Percentiles rank a stretch among this genome's conserved stretches.
Conservation (phyloP, 2,329 filamentous ascomycete species). For the Fusarium pseudocircinatum region DNA sequence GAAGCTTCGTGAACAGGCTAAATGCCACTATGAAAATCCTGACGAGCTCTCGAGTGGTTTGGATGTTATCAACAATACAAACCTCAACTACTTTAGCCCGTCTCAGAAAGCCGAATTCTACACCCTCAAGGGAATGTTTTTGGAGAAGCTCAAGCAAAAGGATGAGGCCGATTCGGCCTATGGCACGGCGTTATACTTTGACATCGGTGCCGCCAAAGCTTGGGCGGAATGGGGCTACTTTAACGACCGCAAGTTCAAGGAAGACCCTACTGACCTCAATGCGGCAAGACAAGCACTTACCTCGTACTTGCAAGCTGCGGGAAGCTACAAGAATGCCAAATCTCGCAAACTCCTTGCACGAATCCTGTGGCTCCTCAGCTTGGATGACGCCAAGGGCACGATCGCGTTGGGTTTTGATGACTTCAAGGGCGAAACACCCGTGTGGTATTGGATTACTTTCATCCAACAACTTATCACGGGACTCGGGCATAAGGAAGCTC, state of each 20-base stretch:
- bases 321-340: slow-evolving; percentile 97
- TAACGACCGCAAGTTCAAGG: slow-evolving; percentile 96
- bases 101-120: slow-evolving; percentile 99
- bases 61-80: slow-evolving; percentile 99
- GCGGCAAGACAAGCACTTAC: slow-evolving; percentile 91
- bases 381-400: slow-evolving; percentile 87
- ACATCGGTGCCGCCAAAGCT: slow-evolving; percentile 93
- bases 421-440: slow-evolving; percentile 96
- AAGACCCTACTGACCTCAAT: slow-evolving; percentile 82
- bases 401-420: slow-evolving; percentile 90
- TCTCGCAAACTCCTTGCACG: slow-evolving; percentile 92
- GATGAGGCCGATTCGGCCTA: slow-evolving; percentile 94
- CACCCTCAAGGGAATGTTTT: slow-evolving; percentile 98
- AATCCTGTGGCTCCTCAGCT: slow-evolving; percentile 93
- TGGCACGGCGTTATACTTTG: slow-evolving; percentile 93
- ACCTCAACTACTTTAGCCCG: slow-evolving; percentile 96
- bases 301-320: slow-evolving; percentile 94
- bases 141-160: slow-evolving; percentile 91
- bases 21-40: slow-evolving; percentile 97
- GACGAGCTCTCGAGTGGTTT: slow-evolving; percentile 91
- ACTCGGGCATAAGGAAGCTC: slow-evolving; percentile 89
- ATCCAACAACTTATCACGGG: slow-evolving; percentile 96
- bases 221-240: slow-evolving; percentile 99
- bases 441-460: slow-evolving; percentile 99
- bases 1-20: slow-evolving; percentile 97